Percentiles rank a stretch among this genome's conserved stretches.
Evolutionary conservation across 1,139 yeast genomes (phyloP).

Genomic region (Pichia terricola): DNA sequence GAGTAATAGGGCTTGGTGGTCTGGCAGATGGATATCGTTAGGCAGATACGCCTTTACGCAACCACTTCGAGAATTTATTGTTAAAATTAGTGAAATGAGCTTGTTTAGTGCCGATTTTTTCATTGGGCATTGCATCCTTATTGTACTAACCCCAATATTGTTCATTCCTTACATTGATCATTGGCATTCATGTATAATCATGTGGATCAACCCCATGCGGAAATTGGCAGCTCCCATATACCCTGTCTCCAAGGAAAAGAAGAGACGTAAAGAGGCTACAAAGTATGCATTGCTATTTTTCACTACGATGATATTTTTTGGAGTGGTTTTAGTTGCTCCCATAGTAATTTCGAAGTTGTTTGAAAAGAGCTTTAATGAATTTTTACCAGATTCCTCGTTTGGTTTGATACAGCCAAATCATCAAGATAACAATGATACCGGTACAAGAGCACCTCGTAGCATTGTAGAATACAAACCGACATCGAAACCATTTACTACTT

Average conservation of each 20-base stretch:
- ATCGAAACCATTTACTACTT: slow-evolving; percentile 15
- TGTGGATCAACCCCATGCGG: slow-evolving; percentile 70
- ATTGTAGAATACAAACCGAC: slow-evolving; percentile 18
- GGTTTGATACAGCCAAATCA: slow-evolving; percentile 46
- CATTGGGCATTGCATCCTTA: slow-evolving; percentile 54
- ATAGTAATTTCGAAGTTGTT: slow-evolving; percentile 15
- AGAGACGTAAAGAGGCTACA: slow-evolving; percentile 29
- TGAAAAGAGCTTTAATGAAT: slow-evolving; percentile 16
- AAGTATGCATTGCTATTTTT: slow-evolving; percentile 37
- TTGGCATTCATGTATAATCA: slow-evolving; percentile 70
- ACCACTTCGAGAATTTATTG: slow-evolving; percentile 57
- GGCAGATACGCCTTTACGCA: slow-evolving; percentile 50
- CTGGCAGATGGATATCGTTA: slow-evolving; percentile 64
- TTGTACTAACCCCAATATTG: slow-evolving; percentile 52
- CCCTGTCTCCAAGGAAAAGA: slow-evolving; percentile 28
- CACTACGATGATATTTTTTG: slow-evolving; percentile 22
- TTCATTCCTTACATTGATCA: slow-evolving; percentile 63
- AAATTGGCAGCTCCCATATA: slow-evolving; percentile 36
- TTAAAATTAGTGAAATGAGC: slow-evolving; percentile 61
- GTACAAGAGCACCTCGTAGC: slow-evolving; percentile 29
- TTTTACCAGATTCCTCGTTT: slow-evolving; percentile 16
- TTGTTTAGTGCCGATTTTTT: slow-evolving; percentile 65
- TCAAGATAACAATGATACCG: slow-evolving; percentile 57
- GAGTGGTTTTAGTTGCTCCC: slow-evolving; percentile 17
- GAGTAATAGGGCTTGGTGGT: slow-evolving; percentile 76